Conservation (phyloP, 257 asterid genomes). For the Rubia yunnanensis region DNA sequence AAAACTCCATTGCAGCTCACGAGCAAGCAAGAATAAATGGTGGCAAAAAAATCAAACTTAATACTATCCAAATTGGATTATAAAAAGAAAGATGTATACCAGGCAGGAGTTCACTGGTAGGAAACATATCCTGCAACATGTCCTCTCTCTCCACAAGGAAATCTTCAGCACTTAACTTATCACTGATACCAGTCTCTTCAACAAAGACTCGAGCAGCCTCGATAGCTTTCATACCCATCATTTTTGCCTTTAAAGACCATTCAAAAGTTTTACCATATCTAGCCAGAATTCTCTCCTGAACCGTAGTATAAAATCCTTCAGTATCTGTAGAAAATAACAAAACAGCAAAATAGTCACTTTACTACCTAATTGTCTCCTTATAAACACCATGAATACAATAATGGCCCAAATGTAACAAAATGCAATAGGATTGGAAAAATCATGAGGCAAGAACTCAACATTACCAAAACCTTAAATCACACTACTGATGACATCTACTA, state of each 20-base stretch:
- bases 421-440: not conserved
- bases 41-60: slow-evolving; percentile 6
- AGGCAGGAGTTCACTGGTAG: slow-evolving; percentile 91
- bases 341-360: slow-evolving; percentile 12
- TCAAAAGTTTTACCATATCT: slow-evolving; percentile 85
- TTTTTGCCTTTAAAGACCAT: slow-evolving; percentile 92
- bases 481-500: not conserved
- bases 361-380: not conserved
- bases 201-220: slow-evolving; percentile 94
- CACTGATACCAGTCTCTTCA: slow-evolving; percentile 72
- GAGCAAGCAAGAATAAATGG: not conserved
- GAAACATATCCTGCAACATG: slow-evolving; percentile 62
- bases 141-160: slow-evolving; percentile 89
- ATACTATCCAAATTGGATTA: not conserved
- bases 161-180: slow-evolving; percentile 73
- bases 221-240: slow-evolving; percentile 98
- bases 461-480: not conserved
- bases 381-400: not conserved
- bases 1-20: not conserved
- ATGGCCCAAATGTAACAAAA: not conserved
- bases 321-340: slow-evolving; percentile 47
- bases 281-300: slow-evolving; percentile 80
- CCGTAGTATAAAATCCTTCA: slow-evolving; percentile 86
- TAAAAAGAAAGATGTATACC: slow-evolving; percentile 28
- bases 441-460: not conserved